phyloP scores from a whole-genome alignment of 495 filamentous ascomycete genomes.

The Poronia punctata region DNA sequence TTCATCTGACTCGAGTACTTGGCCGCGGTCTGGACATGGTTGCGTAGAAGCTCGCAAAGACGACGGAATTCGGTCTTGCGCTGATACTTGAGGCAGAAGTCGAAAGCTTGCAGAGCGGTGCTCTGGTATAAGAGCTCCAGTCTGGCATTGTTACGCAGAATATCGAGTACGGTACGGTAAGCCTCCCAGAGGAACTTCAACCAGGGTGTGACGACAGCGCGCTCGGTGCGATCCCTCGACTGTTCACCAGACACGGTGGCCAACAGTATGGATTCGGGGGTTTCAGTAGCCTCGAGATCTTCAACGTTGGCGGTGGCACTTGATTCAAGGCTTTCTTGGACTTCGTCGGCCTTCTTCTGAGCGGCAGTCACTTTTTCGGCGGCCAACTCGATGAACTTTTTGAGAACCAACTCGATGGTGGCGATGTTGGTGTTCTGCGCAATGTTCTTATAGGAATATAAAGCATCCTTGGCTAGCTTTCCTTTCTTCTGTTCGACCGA shows the following conservation, averaged over 20 bases:
- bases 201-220: conserved; percentile 97
- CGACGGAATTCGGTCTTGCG: conserved; percentile 99
- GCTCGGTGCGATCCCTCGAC: conserved; percentile 90
- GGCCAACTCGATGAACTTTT: conserved; percentile 94
- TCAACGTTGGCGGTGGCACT: conserved; percentile 63
- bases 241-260: conserved; percentile 98
- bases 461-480: conserved; percentile 94
- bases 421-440: conserved; percentile 97
- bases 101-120: conserved; percentile 95
- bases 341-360: conserved; percentile 90
- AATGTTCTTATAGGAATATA: conserved; percentile 99
- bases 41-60: conserved; percentile 93
- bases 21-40: conserved; percentile 98
- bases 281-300: conserved; percentile 94
- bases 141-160: conserved; percentile 96
- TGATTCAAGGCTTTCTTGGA: conserved; percentile 80
- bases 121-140: conserved; percentile 97
- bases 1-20: conserved; percentile 99
- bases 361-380: conserved; percentile 94
- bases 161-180: conserved; percentile 97
- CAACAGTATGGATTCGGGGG: conserved; percentile 93
- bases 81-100: conserved; percentile 96
- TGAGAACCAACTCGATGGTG: conserved; percentile 94
- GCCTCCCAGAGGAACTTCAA: conserved; percentile 99
- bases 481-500: conserved; percentile 95